phyloP scores from a whole-genome alignment of 2,329 filamentous ascomycete species.

The Pseudogymnoascus sp. region DNA sequence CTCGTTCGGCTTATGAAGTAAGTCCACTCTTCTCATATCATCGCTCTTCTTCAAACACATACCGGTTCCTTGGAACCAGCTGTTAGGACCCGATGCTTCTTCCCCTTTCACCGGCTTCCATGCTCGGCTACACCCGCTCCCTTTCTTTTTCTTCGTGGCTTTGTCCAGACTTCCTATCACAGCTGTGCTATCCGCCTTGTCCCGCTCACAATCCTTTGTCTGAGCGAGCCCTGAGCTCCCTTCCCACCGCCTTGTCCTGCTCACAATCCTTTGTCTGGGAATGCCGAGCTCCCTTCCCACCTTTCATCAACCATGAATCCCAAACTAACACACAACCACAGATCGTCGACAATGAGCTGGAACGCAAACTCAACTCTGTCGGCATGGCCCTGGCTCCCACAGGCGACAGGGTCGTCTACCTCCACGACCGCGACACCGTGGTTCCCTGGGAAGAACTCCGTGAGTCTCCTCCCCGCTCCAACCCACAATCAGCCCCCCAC shows the following conservation, averaged over 20 bases:
- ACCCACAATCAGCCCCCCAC: neutral
- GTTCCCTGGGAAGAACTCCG: neutral
- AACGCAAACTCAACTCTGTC: neutral
- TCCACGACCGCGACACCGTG: neutral
- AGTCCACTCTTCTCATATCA: neutral
- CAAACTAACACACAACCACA: neutral
- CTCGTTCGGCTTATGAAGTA: neutral
- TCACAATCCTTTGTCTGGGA: neutral
- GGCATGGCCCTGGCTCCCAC: neutral
- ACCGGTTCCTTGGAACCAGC: neutral
- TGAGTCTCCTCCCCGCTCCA: neutral
- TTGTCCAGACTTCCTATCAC: neutral
- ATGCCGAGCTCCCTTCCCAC: neutral
- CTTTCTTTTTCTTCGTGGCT: neutral
- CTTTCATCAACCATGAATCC: neutral
- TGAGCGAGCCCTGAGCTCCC: too few species aligned
- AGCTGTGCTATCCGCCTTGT: neutral
- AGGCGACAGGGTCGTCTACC: neutral
- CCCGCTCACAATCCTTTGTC: neutral
- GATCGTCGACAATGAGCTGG: neutral
- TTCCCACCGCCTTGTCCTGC: too few species aligned
- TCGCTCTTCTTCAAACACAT: neutral
- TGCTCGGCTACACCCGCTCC: neutral
- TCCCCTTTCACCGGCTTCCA: neutral
- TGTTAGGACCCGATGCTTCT: neutral